Evolutionary conservation across 2,329 filamentous ascomycete genomes (phyloP).

Genomic region (Didymellaceae sp.): DNA sequence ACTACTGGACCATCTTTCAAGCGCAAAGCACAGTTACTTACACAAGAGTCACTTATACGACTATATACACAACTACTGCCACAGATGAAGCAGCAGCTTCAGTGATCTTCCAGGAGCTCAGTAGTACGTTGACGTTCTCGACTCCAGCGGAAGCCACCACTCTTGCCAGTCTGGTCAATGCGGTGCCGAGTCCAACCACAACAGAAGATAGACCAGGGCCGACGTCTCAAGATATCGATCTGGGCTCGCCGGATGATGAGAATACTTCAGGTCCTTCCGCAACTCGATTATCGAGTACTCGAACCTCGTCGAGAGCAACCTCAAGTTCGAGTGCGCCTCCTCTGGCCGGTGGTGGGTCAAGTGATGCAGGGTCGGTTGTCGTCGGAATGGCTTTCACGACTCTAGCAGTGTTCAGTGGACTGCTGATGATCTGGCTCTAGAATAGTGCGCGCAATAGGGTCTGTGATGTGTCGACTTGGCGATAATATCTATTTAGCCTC

Average conservation of each 20-base stretch:
- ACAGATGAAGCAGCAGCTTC: conserved; percentile 18
- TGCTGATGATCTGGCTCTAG: conserved; percentile 6
- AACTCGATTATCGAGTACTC: background rate
- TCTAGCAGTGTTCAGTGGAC: background rate
- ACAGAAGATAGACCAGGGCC: background rate
- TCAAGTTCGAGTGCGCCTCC: conserved; percentile 1
- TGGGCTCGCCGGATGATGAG: background rate
- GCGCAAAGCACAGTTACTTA: conserved; percentile 22
- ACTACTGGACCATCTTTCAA: conserved; percentile 21
- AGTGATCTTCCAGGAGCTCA: conserved; percentile 18
- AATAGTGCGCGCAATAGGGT: background rate
- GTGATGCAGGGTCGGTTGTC: background rate
- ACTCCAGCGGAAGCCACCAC: conserved; percentile 19
- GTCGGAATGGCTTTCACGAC: background rate
- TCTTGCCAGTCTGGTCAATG: conserved; percentile 9
- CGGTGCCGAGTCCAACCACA: conserved; percentile 5
- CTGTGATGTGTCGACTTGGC: background rate
- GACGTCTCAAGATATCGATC: background rate
- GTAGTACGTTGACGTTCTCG: conserved; percentile 18
- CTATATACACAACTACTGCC: conserved; percentile 25
- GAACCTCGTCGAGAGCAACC: background rate
- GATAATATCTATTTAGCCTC: background rate
- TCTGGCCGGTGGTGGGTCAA: background rate
- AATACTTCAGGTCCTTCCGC: background rate
- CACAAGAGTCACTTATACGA: conserved; percentile 20